A percentile compares a stretch with the other conserved stretches of the same genome.
These are phyloP conservation scores for Populus hybrid DNA, from an alignment of 441 rosid genomes.

Conservation along the genomic window DNA sequence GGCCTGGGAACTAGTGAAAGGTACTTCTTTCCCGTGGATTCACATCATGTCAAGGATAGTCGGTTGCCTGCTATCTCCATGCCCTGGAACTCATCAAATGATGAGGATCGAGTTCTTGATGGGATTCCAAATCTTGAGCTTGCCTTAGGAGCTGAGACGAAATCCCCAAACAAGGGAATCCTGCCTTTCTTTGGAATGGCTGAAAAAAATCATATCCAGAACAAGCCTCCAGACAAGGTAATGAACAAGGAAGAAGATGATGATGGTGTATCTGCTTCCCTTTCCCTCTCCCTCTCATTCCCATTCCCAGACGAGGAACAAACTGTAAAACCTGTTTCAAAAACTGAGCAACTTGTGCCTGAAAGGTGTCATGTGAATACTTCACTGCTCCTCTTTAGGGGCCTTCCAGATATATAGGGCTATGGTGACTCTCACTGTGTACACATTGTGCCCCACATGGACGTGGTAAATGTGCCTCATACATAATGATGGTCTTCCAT, in stretches of 20 bases:
- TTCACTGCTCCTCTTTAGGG: slow-evolving; percentile 67
- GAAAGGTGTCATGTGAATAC: slow-evolving; percentile 64
- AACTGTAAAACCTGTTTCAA: slow-evolving; percentile 45
- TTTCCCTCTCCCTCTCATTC: slow-evolving; percentile 84
- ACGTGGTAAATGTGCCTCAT: slow-evolving; percentile 29
- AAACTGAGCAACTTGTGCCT: slow-evolving; percentile 51
- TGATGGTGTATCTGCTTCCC: slow-evolving; percentile 57
- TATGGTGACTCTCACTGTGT: slow-evolving; percentile 19
- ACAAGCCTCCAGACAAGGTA: slow-evolving; percentile 36
- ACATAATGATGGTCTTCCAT: slow-evolving; percentile 28
- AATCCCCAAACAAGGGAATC: slow-evolving; percentile 43
- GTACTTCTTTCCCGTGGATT: slow-evolving; percentile 71
- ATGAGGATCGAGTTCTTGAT: slow-evolving; percentile 31
- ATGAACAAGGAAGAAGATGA: slow-evolving; percentile 50
- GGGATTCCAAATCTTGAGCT: slow-evolving; percentile 85
- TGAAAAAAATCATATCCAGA: slow-evolving; percentile 33
- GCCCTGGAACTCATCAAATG: slow-evolving; percentile 33
- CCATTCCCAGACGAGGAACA: slow-evolving; percentile 53
- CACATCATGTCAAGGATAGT: slow-evolving; percentile 36
- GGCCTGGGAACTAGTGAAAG: slow-evolving; percentile 49
- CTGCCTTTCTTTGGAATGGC: slow-evolving; percentile 54
- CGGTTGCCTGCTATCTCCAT: slow-evolving; percentile 34
- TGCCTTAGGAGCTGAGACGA: slow-evolving; percentile 79
- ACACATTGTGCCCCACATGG: slow-evolving; percentile 30
- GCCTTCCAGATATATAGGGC: slow-evolving; percentile 47